Percentiles rank a stretch among this genome's conserved stretches.
phyloP scores from a whole-genome alignment of 139 green algal genomes.

The Nannochloris sp. region DNA sequence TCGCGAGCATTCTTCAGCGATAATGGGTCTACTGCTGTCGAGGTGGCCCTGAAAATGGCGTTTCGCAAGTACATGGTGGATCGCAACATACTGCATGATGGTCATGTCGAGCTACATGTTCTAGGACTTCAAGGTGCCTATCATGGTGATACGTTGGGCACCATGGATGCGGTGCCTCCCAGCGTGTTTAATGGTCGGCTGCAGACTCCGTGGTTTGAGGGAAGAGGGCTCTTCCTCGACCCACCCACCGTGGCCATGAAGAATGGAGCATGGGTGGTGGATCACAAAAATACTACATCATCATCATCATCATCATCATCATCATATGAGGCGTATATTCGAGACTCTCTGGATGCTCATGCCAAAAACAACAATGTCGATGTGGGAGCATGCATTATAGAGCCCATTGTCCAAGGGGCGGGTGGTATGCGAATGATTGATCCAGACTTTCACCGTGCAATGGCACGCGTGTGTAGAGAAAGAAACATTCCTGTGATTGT shows the following conservation, averaged over 20 bases:
- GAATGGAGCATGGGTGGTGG: conserved; percentile 27
- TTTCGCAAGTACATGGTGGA: conserved; percentile 64
- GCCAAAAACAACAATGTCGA: neutral
- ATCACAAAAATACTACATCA: too few relatives aligned
- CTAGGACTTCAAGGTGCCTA: conserved; percentile 80
- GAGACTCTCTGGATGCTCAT: neutral
- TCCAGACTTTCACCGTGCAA: conserved; percentile 73
- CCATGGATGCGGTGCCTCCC: conserved; percentile 75
- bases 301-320: neutral
- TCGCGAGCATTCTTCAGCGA: conserved; percentile 80
- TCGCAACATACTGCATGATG: neutral
- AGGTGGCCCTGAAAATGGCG: conserved; percentile 96
- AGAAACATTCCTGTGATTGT: conserved; percentile 79
- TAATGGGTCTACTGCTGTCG: conserved; percentile 82
- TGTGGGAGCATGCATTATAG: conserved; percentile 59
- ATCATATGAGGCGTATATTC: neutral
- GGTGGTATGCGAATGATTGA: conserved; percentile 93
- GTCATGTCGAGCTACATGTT: conserved; percentile 42
- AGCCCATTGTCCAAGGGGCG: conserved; percentile 82
- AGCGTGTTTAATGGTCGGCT: conserved; percentile 64
- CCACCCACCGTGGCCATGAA: conserved; percentile 53
- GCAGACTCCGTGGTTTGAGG: conserved; percentile 71
- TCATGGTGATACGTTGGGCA: conserved; percentile 94
- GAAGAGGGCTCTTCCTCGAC: conserved; percentile 68
- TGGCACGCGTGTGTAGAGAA: conserved; percentile 50